Conservation (phyloP, 2,329 filamentous ascomycete species). For the Alternaria consortialis region DNA sequence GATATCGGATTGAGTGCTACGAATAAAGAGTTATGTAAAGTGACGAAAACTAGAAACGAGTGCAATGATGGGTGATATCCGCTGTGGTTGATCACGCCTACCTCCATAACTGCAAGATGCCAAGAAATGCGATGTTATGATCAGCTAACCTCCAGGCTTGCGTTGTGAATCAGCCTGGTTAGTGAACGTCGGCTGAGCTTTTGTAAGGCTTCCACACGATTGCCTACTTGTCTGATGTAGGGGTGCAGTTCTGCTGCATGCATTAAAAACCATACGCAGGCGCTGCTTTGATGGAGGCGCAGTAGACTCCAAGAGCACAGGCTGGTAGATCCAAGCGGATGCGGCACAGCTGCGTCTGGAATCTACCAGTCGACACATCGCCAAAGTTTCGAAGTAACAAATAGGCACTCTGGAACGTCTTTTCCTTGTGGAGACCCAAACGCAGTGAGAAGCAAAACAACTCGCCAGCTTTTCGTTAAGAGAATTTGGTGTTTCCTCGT, state of each 20-base stretch:
- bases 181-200: no score
- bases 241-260: not conserved
- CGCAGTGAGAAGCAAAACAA: constrained; percentile 1
- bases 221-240: not conserved
- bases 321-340: not conserved
- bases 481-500: not conserved
- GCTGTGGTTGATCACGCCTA: no score
- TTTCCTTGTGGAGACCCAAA: not conserved
- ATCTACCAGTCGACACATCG: not conserved
- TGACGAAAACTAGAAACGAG: no score
- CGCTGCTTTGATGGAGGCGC: not conserved
- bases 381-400: not conserved
- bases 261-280: not conserved
- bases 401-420: not conserved
- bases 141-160: no score
- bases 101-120: no score
- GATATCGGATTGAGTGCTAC: no score
- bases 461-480: not conserved
- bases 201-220: not conserved
- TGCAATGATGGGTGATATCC: no score
- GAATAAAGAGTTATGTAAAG: no score
- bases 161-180: no score
- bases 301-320: not conserved
- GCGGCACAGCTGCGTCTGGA: not conserved
- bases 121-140: no score